Evolutionary conservation across 768 basidiomycete genomes (phyloP), one percentile per base, ranked within the genome.

Genomic region (Kwoniella mangroviensis): DNA sequence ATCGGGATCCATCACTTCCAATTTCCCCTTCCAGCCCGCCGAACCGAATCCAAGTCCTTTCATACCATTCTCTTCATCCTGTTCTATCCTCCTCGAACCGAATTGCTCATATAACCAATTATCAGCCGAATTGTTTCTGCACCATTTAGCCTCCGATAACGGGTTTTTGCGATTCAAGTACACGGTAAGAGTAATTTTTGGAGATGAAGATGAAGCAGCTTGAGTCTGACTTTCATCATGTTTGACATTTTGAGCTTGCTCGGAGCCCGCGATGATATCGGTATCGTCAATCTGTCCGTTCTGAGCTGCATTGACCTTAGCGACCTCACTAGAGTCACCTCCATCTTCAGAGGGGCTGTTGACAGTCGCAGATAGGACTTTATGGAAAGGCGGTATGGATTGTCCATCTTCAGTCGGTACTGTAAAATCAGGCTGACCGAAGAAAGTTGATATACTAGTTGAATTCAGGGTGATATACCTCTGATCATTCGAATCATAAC

Each of bases 121-220:
- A 75, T 96, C 93, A 24, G 95, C 88, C 79, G 95, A 92, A 40
- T 96, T 96, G 9, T 91, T 90, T 83, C 94, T 93, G 45, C 94
- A 93, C 97, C 96, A 99, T 81, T 93, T 92, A 7, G 97, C 94
- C 81, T 98, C 94, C 17, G 94, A 94, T 42, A 98, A 84, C 0
- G 97, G 97, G 68, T 91, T 89, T 41, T 88, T 88, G 67, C 88
- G 92, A 82, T 99, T 96, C 71, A 98, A 87, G 84, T 93, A 87
- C 19, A 80, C 69, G 2, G 73, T 67, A 6, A 80, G 40, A 10
- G 63, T 68, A 12, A 78, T 45, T 3, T 24, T 51, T 10, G 17
- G 43, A 11, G 76, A 70, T 26, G 13, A n/a, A n/a, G 24, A 49
- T 21, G 63, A 9, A 42, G 15, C 56, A 41, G 56, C 19, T 74